Evolutionary conservation across 1,284 basidiomycete genomes (phyloP).

Genomic region (Peniophora sp.): DNA sequence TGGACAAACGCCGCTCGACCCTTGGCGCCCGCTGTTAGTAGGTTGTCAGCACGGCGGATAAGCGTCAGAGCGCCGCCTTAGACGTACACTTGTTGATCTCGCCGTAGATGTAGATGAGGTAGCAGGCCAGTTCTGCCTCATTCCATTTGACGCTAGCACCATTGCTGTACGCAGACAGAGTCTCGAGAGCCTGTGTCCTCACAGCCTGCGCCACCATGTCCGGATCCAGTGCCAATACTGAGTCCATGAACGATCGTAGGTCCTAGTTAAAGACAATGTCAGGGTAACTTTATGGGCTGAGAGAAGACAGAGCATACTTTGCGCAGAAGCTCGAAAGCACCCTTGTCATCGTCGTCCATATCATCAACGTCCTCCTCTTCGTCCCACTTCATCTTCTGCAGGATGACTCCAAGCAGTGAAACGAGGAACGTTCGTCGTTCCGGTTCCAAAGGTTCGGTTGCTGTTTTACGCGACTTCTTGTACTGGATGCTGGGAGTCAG

Average conservation of each 20-base stretch:
- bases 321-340: slow-evolving; percentile 80
- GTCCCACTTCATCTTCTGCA: slow-evolving; percentile 93
- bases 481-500: slow-evolving; percentile 39
- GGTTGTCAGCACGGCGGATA: neutral
- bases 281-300: neutral
- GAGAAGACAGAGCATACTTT: slow-evolving; percentile 45
- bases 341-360: slow-evolving; percentile 83
- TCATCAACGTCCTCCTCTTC: slow-evolving; percentile 75
- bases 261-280: slow-evolving; percentile 43
- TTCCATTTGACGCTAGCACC: slow-evolving; percentile 78
- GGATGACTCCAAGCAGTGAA: slow-evolving; percentile 72
- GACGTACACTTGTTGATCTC: slow-evolving; percentile 78
- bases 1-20: slow-evolving; percentile 72
- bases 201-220: slow-evolving; percentile 72
- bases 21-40: slow-evolving; percentile 51
- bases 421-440: slow-evolving; percentile 76
- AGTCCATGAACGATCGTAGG: slow-evolving; percentile 76
- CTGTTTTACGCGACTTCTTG: slow-evolving; percentile 68
- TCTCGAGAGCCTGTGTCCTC: slow-evolving; percentile 63
- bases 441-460: slow-evolving; percentile 59
- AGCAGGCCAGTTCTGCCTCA: slow-evolving; percentile 88
- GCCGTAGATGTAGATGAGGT: slow-evolving; percentile 90
- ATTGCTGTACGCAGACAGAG: slow-evolving; percentile 60
- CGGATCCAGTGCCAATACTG: slow-evolving; percentile 75
- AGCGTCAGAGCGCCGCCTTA: neutral